A percentile compares a stretch with the other conserved stretches of the same genome.
Conservation (phyloP, 1,284 basidiomycete genomes). For the Leccinum pachyderme region DNA sequence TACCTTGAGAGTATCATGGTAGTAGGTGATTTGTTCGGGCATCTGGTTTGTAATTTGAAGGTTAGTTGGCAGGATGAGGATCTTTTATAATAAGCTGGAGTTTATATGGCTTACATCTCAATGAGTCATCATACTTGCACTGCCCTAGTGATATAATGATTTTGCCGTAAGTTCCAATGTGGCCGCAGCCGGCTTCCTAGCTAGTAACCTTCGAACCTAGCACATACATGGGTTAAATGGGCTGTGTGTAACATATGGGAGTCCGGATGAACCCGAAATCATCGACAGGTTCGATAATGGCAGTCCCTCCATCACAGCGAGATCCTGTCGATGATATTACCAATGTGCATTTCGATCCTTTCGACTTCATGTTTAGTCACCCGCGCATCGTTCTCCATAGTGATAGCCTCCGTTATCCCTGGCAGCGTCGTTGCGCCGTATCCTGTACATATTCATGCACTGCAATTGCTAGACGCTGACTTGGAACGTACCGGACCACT, state of each 20-base stretch:
- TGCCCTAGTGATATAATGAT: no score
- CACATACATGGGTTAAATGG: no score
- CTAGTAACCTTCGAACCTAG: no score
- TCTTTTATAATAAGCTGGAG: background rate
- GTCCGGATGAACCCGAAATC: background rate
- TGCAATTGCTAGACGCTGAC: background rate
- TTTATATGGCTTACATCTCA: no score
- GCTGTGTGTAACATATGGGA: no score
- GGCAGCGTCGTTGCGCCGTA: conserved; percentile 68
- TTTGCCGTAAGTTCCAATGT: no score
- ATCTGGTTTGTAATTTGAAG: background rate
- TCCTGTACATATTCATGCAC: conserved; percentile 31
- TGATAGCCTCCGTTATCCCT: conserved; percentile 58
- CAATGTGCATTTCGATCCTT: conserved; percentile 43
- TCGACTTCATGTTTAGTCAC: conserved; percentile 43
- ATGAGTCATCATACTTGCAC: no score
- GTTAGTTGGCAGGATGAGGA: background rate
- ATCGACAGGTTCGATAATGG: background rate
- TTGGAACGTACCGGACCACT: conserved; percentile 55
- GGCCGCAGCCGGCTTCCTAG: no score
- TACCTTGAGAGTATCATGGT: conserved; percentile 8
- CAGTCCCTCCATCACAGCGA: background rate
- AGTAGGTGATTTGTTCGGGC: conserved; percentile 10
- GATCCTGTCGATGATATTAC: conserved; percentile 28
- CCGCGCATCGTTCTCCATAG: conserved; percentile 47